Conservation (phyloP, 495 filamentous ascomycete genomes). For the Aspergillus conjunctus region DNA sequence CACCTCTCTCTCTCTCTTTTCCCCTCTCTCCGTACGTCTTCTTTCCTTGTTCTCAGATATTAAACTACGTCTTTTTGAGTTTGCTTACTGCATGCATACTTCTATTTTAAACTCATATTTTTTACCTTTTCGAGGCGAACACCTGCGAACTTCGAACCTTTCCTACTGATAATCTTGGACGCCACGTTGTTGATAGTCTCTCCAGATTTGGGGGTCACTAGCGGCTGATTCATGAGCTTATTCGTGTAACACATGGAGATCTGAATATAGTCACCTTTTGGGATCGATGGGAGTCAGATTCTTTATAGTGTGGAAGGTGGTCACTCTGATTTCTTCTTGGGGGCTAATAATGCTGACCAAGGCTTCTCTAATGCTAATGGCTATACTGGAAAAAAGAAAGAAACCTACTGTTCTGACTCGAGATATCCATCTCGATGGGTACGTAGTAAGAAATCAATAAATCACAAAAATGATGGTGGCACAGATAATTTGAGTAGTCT, state of each 20-base stretch:
- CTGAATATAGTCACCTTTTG: not conserved
- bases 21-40: not conserved
- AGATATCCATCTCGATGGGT: not conserved
- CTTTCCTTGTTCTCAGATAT: not conserved
- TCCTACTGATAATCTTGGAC: constrained; percentile 5
- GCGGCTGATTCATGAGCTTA: not conserved
- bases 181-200: constrained; percentile 6
- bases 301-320: not conserved
- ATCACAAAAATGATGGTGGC: constrained; percentile 14
- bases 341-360: not conserved
- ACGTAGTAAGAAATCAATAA: not conserved
- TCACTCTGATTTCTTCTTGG: not conserved
- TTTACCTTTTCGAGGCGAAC: constrained; percentile 2
- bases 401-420: not conserved
- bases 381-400: not conserved
- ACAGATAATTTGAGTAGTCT: constrained; percentile 11
- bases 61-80: too few species aligned
- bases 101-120: not conserved
- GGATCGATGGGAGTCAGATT: not conserved
- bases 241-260: not conserved
- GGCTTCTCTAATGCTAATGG: too few species aligned
- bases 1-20: not conserved
- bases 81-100: not conserved
- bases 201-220: not conserved
- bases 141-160: constrained; percentile 11